Percentiles rank a stretch among this genome's conserved stretches.
Evolutionary conservation across 768 basidiomycete genomes (phyloP).

Genomic region (Grammothele lineata): DNA sequence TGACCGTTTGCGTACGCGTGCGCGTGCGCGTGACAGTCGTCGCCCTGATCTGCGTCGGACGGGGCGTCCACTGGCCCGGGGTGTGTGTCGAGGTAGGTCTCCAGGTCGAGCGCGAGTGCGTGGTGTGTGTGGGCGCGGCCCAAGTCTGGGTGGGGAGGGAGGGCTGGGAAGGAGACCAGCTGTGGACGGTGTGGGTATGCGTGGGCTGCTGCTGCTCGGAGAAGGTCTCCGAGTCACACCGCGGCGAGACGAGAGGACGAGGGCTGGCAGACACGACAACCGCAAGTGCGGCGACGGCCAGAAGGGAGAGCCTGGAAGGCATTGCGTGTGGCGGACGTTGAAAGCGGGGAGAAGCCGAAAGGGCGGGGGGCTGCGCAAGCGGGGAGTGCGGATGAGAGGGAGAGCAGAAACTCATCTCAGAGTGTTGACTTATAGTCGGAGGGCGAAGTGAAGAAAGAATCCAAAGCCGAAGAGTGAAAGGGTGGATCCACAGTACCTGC

Average conservation of each 20-base stretch:
- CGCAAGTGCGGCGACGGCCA: slow-evolving; percentile 3
- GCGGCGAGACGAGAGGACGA: background rate
- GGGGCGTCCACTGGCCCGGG: no score
- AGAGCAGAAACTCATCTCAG: slow-evolving; percentile 4
- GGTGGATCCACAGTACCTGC: no score
- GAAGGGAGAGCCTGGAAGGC: background rate
- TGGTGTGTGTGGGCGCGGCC: background rate
- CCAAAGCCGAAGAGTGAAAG: no score
- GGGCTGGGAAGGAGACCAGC: background rate
- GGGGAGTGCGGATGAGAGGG: background rate
- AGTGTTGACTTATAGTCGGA: no score
- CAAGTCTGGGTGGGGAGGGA: background rate
- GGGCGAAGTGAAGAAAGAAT: no score
- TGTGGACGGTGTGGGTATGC: background rate
- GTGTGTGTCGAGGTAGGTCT: background rate
- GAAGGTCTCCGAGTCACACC: background rate
- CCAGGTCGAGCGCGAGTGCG: background rate
- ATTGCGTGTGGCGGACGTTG: slow-evolving; percentile 1
- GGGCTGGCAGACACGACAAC: background rate
- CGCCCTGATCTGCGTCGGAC: no score
- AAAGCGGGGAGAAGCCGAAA: background rate
- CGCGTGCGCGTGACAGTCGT: background rate
- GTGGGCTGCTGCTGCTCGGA: background rate
- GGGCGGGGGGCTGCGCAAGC: background rate
- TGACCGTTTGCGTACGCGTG: background rate